phyloP scores from a whole-genome alignment of 73 alveolate genomes.

The Tetrahymena malaccensis region DNA sequence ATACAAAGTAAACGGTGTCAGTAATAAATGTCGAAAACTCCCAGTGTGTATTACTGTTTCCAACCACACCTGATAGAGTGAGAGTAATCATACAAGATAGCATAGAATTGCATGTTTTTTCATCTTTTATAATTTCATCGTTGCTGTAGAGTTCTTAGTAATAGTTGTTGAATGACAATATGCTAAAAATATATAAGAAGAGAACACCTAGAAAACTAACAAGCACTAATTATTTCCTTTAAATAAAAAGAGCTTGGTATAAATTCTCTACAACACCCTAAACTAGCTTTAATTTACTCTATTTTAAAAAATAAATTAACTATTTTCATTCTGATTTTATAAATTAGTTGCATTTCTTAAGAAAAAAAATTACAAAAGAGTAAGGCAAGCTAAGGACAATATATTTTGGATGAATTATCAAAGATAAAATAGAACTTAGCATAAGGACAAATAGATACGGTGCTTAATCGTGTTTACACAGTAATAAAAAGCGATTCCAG shows the following conservation, averaged over 20 bases:
- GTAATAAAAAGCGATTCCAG: not conserved
- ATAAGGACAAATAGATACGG: not conserved
- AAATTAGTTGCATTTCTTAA: not conserved
- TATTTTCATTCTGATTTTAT: not conserved
- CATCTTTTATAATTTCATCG: conserved; percentile 4
- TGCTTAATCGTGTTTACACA: not conserved
- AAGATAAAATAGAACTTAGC: not conserved
- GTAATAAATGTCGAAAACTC: conserved; percentile 13
- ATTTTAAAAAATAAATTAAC: conserved; percentile 4
- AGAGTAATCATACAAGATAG: conserved; percentile 34
- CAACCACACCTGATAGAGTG: conserved; percentile 34
- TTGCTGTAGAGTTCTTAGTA: conserved; percentile 17
- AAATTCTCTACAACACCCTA: conserved; percentile 1
- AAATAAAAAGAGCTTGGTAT: conserved; percentile 17
- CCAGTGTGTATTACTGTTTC: conserved; percentile 32
- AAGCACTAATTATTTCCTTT: conserved; percentile 19
- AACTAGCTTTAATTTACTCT: not conserved
- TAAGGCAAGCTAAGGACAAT: conserved; percentile 2
- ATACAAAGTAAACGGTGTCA: conserved; percentile 33
- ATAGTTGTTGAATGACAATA: conserved; percentile 11
- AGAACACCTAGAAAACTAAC: conserved; percentile 26
- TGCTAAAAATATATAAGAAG: conserved; percentile 18
- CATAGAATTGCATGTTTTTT: conserved; percentile 8
- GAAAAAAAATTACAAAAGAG: not conserved
- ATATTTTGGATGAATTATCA: not conserved